Base-by-base conservation (phyloP, 108 stramenopile genomes). In the Discostella stelligeroides region DNA sequence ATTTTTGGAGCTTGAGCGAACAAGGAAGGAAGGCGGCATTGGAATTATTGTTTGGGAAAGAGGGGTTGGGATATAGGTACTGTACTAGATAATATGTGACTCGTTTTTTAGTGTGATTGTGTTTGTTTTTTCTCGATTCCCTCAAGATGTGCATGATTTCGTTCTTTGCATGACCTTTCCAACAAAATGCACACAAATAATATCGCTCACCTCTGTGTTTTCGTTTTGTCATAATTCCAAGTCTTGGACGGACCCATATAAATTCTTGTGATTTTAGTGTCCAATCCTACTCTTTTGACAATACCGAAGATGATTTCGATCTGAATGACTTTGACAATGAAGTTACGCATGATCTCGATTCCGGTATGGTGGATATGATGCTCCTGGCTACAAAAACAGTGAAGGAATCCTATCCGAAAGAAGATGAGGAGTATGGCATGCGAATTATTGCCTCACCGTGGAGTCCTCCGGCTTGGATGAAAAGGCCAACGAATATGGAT, bases 401-500 rank as follows among this genome's bases (percentile, higher is more conserved):
- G 5, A 38, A 43, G 8, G 27, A 76, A 17, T 78, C 79, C 1
- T 91, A 81, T 79, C 72, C 73, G 1, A 63, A 30, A 10, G 83
- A 85, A 48, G 59, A 13, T 24, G 13, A 68, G 7, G 80, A 84
- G 63, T 78, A 79, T 28, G 76, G 76, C 12, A 81, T 97, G 41
- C 67, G 82, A 58, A 76, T 97, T 25, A 82, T 94, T 65, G 92
- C 88, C 11, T 88, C 86, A 28, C 96, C 97, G 12, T 98, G 97
- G 97, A 85, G 83, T 54, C 97, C 97, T 15, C 97, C 97, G 1
- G 73, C 90, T 6, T 98, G 97, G 97, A 97, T 98, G 96, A 98
- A 98, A 79, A 75, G 79, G 21, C 90, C 91, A 0, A 81, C 81
- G 10, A 34, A 43, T n/a, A 63, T 69, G 21, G 79, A 88, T 39